Base-by-base conservation (phyloP, 176 grass and related monocot species). In the Musa schizocarpa region DNA sequence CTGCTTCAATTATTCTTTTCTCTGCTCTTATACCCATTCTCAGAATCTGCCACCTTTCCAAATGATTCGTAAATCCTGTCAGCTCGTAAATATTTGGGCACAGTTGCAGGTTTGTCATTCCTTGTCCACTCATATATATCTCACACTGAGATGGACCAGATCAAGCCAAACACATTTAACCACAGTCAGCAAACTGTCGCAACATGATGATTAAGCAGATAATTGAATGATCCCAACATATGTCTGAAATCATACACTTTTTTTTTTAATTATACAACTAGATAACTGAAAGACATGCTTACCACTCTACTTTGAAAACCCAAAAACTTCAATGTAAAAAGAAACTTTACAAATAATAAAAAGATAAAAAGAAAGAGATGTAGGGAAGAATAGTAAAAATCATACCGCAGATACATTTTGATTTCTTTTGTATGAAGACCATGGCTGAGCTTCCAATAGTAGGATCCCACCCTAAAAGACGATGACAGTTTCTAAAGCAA, bases 361-460 rank as follows among this genome's bases (percentile, higher is more conserved):
- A 70, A 0, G 3, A 50, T 20, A 22, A 70, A n/a, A 51, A 10
- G 8, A 51, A 34, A 56, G 53, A 27, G 57, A 19, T 19, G 12
- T 9, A 29, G 19, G 56, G 2, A 53, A 20, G 26, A 27, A 7
- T 19, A 11, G 13, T 56, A 25, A 17, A 25, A 53, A 58, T 71
- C 26, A 56, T 63, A 99, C 95, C 82, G 87, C 83, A 70, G 91
- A 94, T 82, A 94, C 86, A 34, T 70, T 74, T 74, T 81, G 82
- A 74, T 94, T 92, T 72, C n/a, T 86, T 84, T 76, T 94, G 80
- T 99, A 99, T 13, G 95, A 99, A 68, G 63, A 92, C 90, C 91
- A 94, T 68, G 95, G 95, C 70, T 99, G 91, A 82, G 95, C 84
- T 77, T 99, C 95, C 83, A 99, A 82, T 52, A 99, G 72, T 73